Evolutionary conservation across 2,329 filamentous ascomycete genomes (phyloP).

Genomic region (Teratosphaeriaceae sp.): DNA sequence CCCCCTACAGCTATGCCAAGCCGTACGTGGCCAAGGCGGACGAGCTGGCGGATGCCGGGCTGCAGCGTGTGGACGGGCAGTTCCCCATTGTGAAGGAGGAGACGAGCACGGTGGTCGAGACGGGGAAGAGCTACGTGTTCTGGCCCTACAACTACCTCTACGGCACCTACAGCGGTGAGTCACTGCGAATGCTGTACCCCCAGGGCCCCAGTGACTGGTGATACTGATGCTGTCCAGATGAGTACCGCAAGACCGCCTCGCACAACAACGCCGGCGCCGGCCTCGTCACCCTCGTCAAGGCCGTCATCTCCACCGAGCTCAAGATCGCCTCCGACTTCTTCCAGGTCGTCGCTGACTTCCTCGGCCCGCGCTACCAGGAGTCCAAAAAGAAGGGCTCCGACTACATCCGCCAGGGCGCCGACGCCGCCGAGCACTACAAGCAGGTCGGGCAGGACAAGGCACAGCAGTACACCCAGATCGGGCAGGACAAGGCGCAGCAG

Average conservation of each 20-base stretch:
- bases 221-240: slow-evolving; percentile 17
- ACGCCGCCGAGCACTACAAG: slow-evolving; percentile 21
- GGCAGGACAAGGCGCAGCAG: slow-evolving; percentile 21
- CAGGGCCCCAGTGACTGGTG: slow-evolving; percentile 8
- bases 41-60: slow-evolving; percentile 50
- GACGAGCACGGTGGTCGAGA: slow-evolving; percentile 48
- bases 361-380: slow-evolving; percentile 29
- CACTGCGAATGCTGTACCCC: background rate
- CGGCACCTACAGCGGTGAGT: slow-evolving; percentile 27
- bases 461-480: slow-evolving; percentile 21
- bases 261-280: slow-evolving; percentile 23
- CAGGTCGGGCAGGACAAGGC: slow-evolving; percentile 23
- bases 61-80: slow-evolving; percentile 43
- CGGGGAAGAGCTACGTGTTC: slow-evolving; percentile 57
- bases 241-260: slow-evolving; percentile 31
- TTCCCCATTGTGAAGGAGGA: slow-evolving; percentile 54
- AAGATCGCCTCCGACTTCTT: slow-evolving; percentile 28
- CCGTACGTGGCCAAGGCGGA: slow-evolving; percentile 84
- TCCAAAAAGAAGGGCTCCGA: slow-evolving; percentile 29
- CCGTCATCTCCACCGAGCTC: slow-evolving; percentile 30
- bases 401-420: slow-evolving; percentile 20
- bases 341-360: slow-evolving; percentile 24
- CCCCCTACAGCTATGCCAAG: slow-evolving; percentile 72
- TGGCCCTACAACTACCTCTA: slow-evolving; percentile 38
- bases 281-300: slow-evolving; percentile 24